A percentile compares a stretch with the other conserved stretches of the same genome.
These are phyloP conservation scores for Ustilago nuda DNA, from an alignment of 1,284 basidiomycete genomes.

Conservation along the genomic window DNA sequence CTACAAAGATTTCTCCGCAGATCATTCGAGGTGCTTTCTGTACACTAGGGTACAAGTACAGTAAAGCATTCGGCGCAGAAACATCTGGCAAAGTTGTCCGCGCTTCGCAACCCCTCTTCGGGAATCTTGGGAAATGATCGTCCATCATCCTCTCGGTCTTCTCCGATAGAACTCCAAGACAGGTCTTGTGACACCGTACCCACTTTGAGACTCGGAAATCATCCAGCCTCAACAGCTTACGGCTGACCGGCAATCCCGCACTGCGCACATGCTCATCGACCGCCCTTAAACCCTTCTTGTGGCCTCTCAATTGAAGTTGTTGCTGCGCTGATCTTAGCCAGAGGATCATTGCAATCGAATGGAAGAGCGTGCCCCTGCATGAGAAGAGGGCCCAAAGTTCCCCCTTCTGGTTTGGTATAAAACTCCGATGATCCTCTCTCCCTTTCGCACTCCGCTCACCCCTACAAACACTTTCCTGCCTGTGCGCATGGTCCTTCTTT, in stretches of 20 bases:
- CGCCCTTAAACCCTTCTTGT: background rate
- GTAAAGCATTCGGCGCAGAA: background rate
- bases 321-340: background rate
- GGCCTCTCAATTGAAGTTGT: background rate
- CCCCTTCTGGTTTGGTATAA: conserved; percentile 8
- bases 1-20: background rate
- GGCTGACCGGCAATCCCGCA: conserved; percentile 8
- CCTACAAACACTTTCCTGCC: conserved; percentile 15
- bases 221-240: too few relatives aligned
- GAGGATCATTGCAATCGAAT: background rate
- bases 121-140: conserved; percentile 16
- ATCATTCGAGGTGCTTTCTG: background rate
- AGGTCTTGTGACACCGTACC: too few relatives aligned
- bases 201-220: too few relatives aligned
- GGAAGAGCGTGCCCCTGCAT: conserved; percentile 2
- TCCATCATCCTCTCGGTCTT: too few relatives aligned
- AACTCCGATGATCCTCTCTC: conserved; percentile 10
- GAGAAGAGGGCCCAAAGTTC: background rate
- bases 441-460: conserved; percentile 20
- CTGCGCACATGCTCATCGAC: background rate
- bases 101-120: conserved; percentile 6
- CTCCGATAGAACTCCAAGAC: too few relatives aligned
- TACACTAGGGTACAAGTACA: too few relatives aligned
- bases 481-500: background rate
- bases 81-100: conserved; percentile 8